Percentiles rank a stretch among this genome's conserved stretches.
Evolutionary conservation across 2,329 filamentous ascomycete genomes (phyloP).

Genomic region (Fusarium chlamydosporum): DNA sequence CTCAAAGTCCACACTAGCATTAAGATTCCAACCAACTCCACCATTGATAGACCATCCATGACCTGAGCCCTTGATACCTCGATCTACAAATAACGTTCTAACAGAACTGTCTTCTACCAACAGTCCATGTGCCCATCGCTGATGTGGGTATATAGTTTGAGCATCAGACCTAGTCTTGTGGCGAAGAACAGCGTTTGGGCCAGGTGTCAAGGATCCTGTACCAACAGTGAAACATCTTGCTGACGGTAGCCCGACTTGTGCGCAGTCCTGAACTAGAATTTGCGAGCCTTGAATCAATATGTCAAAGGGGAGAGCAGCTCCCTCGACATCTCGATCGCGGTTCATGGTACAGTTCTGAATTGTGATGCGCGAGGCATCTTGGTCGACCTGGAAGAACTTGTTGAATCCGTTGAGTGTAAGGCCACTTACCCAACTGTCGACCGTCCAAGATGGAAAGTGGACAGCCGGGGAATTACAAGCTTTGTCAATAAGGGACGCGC

Average conservation of each 20-base stretch:
- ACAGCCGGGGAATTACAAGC: conserved; percentile 38
- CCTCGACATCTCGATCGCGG: conserved; percentile 26
- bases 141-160: conserved; percentile 45
- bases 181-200: conserved; percentile 41
- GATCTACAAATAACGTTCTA: conserved; percentile 23
- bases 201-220: conserved; percentile 32
- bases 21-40: conserved; percentile 44
- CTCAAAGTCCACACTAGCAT: conserved; percentile 20
- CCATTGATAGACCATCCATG: conserved; percentile 48
- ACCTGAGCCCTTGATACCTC: conserved; percentile 30
- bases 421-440: conserved; percentile 40
- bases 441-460: conserved; percentile 40
- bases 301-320: conserved; percentile 35
- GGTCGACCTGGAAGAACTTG: conserved; percentile 35
- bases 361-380: conserved; percentile 39
- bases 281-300: conserved; percentile 42
- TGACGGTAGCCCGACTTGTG: conserved; percentile 16
- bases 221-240: conserved; percentile 40
- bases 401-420: conserved; percentile 43
- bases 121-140: conserved; percentile 45
- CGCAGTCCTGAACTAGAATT: conserved; percentile 38
- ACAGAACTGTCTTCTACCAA: conserved; percentile 39
- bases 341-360: conserved; percentile 32
- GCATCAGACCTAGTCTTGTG: conserved; percentile 29
- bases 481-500: neutral